phyloP scores from a whole-genome alignment of 768 basidiomycete species.

The Mycena chlorophos region DNA sequence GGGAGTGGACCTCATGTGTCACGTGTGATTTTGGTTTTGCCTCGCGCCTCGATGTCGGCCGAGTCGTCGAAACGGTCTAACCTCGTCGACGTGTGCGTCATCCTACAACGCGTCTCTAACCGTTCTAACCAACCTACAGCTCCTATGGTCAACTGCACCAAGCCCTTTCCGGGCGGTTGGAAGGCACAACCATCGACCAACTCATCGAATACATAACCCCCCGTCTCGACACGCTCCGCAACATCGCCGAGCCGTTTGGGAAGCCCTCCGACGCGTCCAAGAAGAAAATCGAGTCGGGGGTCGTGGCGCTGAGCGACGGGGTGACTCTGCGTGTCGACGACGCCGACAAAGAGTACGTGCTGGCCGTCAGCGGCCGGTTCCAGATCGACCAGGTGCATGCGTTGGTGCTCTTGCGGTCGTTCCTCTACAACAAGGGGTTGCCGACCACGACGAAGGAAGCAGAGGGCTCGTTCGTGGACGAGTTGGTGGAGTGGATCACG shows the following conservation, averaged over 20 bases:
- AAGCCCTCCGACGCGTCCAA: constrained; percentile 67
- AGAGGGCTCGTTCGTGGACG: constrained; percentile 46
- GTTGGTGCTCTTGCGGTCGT: constrained; percentile 70
- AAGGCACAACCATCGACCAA: constrained; percentile 59
- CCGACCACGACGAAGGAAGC: constrained; percentile 47
- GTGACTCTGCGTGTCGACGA: constrained; percentile 63
- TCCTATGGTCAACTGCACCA: constrained; percentile 51
- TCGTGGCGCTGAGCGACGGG: constrained; percentile 68
- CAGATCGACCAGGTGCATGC: constrained; percentile 82
- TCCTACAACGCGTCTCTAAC: constrained; percentile 6
- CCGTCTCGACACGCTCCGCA: constrained; percentile 57
- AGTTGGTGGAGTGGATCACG: constrained; percentile 69
- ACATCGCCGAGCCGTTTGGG: constrained; percentile 65
- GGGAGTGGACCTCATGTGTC: too few species aligned
- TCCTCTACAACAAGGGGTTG: constrained; percentile 75
- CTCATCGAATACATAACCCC: constrained; percentile 57
- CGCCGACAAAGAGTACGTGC: constrained; percentile 66
- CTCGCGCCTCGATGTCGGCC: constrained; percentile 36
- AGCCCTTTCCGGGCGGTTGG: constrained; percentile 56
- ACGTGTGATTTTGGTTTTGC: constrained; percentile 24
- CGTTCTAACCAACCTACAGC: background rate
- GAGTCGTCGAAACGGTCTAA: constrained; percentile 63
- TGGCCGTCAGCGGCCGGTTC: constrained; percentile 71
- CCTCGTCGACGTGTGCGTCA: constrained; percentile 67
- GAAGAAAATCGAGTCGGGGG: constrained; percentile 64